Evolutionary conservation across 148 eudicot genomes (phyloP), one percentile per base, ranked within the genome.

Genomic region (Camellia japonica): DNA sequence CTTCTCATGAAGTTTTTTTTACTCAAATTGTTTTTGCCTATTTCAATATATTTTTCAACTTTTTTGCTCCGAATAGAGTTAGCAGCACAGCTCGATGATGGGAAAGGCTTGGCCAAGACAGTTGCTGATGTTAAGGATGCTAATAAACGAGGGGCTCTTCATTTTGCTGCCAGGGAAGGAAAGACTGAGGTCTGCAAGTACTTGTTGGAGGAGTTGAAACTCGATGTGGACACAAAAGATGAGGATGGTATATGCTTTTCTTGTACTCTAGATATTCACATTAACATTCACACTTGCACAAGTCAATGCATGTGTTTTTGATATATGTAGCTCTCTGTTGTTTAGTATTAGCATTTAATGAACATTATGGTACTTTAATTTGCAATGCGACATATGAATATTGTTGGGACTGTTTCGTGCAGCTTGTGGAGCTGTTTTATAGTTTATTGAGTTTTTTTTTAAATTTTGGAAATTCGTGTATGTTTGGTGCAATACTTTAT

Each of bases 131-230:
- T 94, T 59, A 96, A 94, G 85, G 99, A 96, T 80, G 99, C 92
- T 1, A 96, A 96, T 79, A 93, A 92, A 79, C 87, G 99, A 79
- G 93, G 97, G 44, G 97, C 98, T n/a, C 83, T 96, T 78, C 98
- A 93, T 85, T 96, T 96, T 81, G 97, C 98, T 56, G 98, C 99
- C 0, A 90, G 98, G 61, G 99, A 96, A 84, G 99, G 98, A 6
- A 76, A 87, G 83, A 87, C 80, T 23, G 99, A 96, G 78, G 89
- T 94, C 70, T 96, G 98, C 92, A 91, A 91, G 87, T 96, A 92
- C 84, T 88, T 96, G 84, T 38, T 96, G 74, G 97, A 96, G 91
- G 99, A 96, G 47, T 86, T 96, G 91, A 94, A 94, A 80, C 84
- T 94, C 78, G 84, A 96, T 84, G 88, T 92, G 15, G 90, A 96